These are phyloP conservation scores for Diplosphaera chodatii DNA, from an alignment of 139 green algal genomes.

Conservation along the genomic window DNA sequence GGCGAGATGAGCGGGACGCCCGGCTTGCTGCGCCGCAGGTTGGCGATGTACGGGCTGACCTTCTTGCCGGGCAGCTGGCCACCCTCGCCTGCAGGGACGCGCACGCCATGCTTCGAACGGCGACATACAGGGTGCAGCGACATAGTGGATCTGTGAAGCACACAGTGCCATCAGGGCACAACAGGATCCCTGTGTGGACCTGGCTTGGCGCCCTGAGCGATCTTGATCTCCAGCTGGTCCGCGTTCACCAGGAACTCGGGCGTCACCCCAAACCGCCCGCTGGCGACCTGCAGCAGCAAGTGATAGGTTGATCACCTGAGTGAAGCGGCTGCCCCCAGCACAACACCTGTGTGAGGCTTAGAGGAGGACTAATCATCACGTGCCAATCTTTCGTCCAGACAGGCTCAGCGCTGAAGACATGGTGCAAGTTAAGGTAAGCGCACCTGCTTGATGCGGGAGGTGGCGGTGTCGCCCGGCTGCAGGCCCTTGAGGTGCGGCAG, in stretches of 20 bases:
- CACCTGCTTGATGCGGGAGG: slow-evolving; percentile 91
- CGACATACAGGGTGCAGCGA: too few relatives aligned
- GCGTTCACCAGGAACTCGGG: slow-evolving; percentile 96
- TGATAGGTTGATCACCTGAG: too few relatives aligned
- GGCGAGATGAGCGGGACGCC: slow-evolving; percentile 97
- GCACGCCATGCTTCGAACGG: too few relatives aligned
- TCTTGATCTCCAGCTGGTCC: slow-evolving; percentile 99
- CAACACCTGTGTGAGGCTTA: too few relatives aligned
- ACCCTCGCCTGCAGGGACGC: slow-evolving; percentile 67
- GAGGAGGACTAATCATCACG: too few relatives aligned
- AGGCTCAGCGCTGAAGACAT: too few relatives aligned
- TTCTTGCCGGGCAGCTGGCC: slow-evolving; percentile 96
- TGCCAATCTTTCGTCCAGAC: too few relatives aligned
- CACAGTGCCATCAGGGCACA: too few relatives aligned
- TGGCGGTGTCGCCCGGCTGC: slow-evolving; percentile 89
- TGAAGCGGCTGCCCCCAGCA: too few relatives aligned
- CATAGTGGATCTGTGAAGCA: too few relatives aligned
- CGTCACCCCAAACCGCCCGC: slow-evolving; percentile 95
- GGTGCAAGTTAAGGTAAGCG: too few relatives aligned
- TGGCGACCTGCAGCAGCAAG: slow-evolving; percentile 64
- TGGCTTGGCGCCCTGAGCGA: slow-evolving; percentile 87
- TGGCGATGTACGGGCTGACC: slow-evolving; percentile 95
- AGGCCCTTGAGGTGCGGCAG: slow-evolving; percentile 92
- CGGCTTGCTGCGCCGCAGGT: slow-evolving; percentile 90
- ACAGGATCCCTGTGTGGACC: too few relatives aligned